Evolutionary conservation across 208 protist species (phyloP).

Genomic region (Trypanosoma melophagium): DNA sequence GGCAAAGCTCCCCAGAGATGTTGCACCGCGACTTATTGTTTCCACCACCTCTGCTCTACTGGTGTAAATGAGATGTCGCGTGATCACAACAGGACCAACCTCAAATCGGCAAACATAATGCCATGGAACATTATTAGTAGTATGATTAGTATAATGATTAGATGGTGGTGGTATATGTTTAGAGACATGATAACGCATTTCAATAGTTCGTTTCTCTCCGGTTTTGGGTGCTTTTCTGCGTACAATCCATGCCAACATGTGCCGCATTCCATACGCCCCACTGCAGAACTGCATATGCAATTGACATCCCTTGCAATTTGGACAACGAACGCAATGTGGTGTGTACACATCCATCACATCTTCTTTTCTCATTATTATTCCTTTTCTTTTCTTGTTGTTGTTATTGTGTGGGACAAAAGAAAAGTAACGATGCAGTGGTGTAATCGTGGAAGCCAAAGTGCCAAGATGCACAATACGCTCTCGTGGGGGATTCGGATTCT

Average conservation of each 20-base stretch:
- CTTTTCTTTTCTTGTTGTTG: not conserved
- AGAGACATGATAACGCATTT: not conserved
- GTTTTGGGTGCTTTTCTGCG: slow-evolving; percentile 8
- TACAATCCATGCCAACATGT: slow-evolving; percentile 25
- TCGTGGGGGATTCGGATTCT: not conserved
- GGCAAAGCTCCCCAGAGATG: slow-evolving; percentile 18
- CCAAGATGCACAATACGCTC: not conserved
- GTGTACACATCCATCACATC: not conserved
- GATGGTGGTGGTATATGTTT: not conserved
- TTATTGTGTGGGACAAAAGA: slow-evolving; percentile 5
- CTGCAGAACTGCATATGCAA: slow-evolving; percentile 33
- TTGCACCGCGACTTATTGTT: slow-evolving; percentile 12
- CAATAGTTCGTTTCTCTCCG: slow-evolving; percentile 17
- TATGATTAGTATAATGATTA: not conserved
- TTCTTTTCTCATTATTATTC: not conserved
- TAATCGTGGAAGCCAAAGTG: slow-evolving; percentile 9
- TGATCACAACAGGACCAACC: slow-evolving; percentile 22
- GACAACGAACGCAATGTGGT: slow-evolving; percentile 25
- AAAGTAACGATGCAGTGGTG: slow-evolving; percentile 23
- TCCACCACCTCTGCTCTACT: slow-evolving; percentile 12
- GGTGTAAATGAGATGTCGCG: slow-evolving; percentile 15
- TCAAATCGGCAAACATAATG: slow-evolving; percentile 29
- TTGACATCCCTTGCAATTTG: slow-evolving; percentile 31
- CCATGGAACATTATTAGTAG: too few relatives aligned
- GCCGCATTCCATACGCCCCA: slow-evolving; percentile 31